Percentiles rank a stretch among this genome's conserved stretches.
Conservation (phyloP, 2,329 filamentous ascomycete species). For the Amesomyces nigricolor region DNA sequence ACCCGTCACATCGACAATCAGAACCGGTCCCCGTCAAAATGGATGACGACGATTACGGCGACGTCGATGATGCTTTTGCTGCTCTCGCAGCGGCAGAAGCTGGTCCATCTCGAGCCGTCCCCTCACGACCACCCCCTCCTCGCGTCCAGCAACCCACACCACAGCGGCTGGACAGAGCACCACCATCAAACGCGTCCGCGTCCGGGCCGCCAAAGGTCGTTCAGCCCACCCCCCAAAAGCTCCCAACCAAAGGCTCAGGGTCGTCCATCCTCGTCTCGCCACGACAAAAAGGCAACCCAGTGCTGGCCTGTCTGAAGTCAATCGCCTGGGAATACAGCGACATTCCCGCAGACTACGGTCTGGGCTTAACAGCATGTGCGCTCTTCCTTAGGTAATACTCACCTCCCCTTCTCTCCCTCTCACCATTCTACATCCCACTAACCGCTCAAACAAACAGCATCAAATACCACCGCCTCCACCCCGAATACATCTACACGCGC, state of each 20-base stretch:
- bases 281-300: slow-evolving; percentile 90
- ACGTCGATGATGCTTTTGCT: slow-evolving; percentile 51
- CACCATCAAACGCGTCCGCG: slow-evolving; percentile 35
- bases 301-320: slow-evolving; percentile 74
- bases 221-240: slow-evolving; percentile 83
- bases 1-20: not conserved
- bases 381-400: slow-evolving; percentile 65
- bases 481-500: slow-evolving; percentile 94
- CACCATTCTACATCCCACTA: not conserved
- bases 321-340: slow-evolving; percentile 96
- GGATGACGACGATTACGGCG: slow-evolving; percentile 54
- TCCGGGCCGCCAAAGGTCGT: slow-evolving; percentile 53
- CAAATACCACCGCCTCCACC: slow-evolving; percentile 95
- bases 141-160: slow-evolving; percentile 46
- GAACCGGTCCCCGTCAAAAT: slow-evolving; percentile 21
- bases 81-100: slow-evolving; percentile 49
- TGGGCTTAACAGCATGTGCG: slow-evolving; percentile 82
- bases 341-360: slow-evolving; percentile 88
- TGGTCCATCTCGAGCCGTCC: slow-evolving; percentile 19
- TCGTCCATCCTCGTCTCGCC: slow-evolving; percentile 85
- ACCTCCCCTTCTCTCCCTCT: not conserved
- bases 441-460: slow-evolving; percentile 44
- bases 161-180: slow-evolving; percentile 50
- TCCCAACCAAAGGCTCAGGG: slow-evolving; percentile 58
- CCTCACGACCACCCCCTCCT: slow-evolving; percentile 32